Conservation (phyloP, 345 rosid genomes). For the Eutrema japonicum region DNA sequence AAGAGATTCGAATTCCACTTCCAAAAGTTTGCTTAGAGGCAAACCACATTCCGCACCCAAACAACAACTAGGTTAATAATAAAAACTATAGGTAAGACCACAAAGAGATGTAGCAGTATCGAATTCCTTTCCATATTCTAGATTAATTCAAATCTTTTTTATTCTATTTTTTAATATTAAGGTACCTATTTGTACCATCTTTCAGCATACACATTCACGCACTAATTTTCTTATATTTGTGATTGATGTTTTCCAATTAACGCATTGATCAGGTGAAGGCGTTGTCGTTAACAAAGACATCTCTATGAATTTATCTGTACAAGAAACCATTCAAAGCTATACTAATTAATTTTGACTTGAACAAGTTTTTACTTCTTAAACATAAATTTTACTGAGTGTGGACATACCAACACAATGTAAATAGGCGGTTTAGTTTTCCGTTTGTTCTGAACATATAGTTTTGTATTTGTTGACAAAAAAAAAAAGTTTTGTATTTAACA, state of each 20-base stretch:
- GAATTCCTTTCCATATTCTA: constrained; percentile 22
- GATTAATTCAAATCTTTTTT: constrained; percentile 21
- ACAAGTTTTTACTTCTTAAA: background rate
- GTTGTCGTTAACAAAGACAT: background rate
- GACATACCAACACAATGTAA: background rate
- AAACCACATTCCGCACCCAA: constrained; percentile 32
- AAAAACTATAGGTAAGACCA: constrained; percentile 30
- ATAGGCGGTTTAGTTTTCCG: background rate
- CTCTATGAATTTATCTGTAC: background rate
- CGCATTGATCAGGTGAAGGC: background rate
- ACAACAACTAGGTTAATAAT: background rate
- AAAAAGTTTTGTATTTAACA: too few species aligned
- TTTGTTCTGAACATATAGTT: background rate
- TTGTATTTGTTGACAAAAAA: too few species aligned
- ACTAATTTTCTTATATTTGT: constrained; percentile 9
- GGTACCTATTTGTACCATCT: constrained; percentile 20
- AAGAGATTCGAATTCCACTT: constrained; percentile 35
- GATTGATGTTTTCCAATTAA: background rate
- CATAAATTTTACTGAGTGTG: background rate
- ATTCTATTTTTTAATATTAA: background rate
- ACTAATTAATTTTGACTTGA: background rate
- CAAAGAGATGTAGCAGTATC: constrained; percentile 32
- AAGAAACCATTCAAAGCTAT: background rate
- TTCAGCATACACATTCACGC: constrained; percentile 13
- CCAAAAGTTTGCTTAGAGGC: constrained; percentile 33